phyloP scores from a whole-genome alignment of 108 stramenopile genomes.

The Aurantiochytrium sp. region DNA sequence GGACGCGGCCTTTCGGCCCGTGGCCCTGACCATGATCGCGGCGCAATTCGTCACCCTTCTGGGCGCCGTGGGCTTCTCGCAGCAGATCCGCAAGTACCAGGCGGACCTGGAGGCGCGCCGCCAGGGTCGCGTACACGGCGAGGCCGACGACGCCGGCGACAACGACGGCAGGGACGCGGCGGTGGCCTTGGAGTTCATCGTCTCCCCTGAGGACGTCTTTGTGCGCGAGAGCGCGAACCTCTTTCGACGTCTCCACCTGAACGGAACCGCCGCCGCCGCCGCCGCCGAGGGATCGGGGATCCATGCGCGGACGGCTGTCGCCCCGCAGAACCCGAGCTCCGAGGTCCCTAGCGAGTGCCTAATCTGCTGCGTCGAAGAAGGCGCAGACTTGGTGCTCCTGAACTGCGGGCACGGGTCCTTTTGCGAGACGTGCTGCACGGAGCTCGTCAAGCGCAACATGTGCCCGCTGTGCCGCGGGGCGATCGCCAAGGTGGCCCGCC shows the following conservation, averaged over 20 bases:
- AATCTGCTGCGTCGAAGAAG: neutral
- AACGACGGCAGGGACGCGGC: neutral
- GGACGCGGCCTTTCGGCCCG: neutral
- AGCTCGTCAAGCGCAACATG: neutral
- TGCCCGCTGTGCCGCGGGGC: neutral
- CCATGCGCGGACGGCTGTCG: neutral
- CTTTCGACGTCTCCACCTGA: neutral
- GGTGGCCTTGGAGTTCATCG: neutral
- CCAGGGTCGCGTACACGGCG: neutral
- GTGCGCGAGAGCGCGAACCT: neutral
- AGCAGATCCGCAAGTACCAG: neutral
- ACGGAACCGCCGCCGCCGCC: no score
- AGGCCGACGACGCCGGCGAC: no score
- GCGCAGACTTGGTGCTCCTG: neutral
- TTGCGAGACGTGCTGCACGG: slow-evolving; percentile 10
- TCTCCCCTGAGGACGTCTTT: neutral
- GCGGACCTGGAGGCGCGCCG: neutral
- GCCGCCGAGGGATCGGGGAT: neutral
- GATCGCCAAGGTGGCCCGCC: neutral
- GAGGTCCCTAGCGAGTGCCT: neutral
- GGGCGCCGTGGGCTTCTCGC: neutral
- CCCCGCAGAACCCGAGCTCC: neutral
- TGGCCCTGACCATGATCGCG: neutral
- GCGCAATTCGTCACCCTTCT: neutral
- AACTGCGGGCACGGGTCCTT: neutral